Base-by-base conservation (phyloP, 1,284 basidiomycete species). In the Papiliotrema nemorosa region DNA sequence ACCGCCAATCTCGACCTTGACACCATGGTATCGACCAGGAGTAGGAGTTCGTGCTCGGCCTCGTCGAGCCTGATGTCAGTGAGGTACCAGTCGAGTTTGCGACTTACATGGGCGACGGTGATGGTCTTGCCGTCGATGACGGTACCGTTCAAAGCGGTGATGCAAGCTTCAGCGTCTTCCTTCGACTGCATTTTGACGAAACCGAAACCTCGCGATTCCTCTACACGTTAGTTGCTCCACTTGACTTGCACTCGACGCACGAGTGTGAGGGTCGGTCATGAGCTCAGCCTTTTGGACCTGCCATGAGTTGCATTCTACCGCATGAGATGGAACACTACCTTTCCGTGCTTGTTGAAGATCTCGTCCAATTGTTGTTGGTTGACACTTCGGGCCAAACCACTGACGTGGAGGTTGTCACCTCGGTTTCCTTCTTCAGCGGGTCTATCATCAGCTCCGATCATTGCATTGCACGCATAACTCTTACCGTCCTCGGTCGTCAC, bases 371-470 rank as follows among this genome's bases (percentile, higher is more conserved):
- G 86, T 48, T 85, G 84, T 45, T 87, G 88, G 65, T 90, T 89
- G 53, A 94, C 84, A 55, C 79, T 80, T 68, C 84, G 80, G 60
- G 84, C 84, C 47, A 98, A 79, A 36, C 90, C 85, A 37, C 91
- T 94, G 56, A 97, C 88, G 71, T 98, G 94, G 35, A 98, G 80
- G 77, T 97, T 97, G 79, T 96, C 97, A 47, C 94, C 93, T 2
- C 89, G 90, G 77, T 97, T 97, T 54, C 46, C 59, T 53, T 76
- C 74, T 36, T 72, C 77, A 14, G 73, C 77, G 25, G 63, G 67
- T 45, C 63, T 60, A 45, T 60, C 6, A 39, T 36, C 18, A 36
- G 38, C 21, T 14, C n/a, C 6, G 14, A 22, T 47, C 52, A 31
- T 52, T 45, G 26, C 26, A 7, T 44, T n/a, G n/a, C 45, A 22